These are phyloP conservation scores for Casuarina cunninghamiana DNA, from an alignment of 306 rosid species.

Conservation along the genomic window DNA sequence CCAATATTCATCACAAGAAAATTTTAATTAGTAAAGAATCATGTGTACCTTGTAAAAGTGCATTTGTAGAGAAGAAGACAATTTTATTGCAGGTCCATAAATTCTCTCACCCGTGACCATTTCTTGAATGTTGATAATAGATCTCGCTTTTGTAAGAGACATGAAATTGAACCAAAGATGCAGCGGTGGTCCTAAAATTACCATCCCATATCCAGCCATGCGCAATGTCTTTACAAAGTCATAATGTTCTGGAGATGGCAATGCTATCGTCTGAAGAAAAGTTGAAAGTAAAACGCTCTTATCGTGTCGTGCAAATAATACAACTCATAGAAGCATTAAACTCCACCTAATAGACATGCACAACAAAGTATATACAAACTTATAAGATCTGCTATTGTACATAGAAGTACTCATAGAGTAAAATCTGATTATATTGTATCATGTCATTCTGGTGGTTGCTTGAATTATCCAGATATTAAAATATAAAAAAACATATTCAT, in stretches of 20 bases:
- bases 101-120: constrained; percentile 75
- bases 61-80: too few relatives aligned
- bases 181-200: constrained; percentile 80
- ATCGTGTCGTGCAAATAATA: background rate
- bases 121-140: constrained; percentile 71
- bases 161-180: constrained; percentile 94
- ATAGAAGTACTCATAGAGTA: background rate
- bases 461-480: background rate
- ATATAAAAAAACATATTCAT: background rate
- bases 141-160: constrained; percentile 78
- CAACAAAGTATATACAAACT: background rate
- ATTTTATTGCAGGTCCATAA: too few relatives aligned
- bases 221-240: constrained; percentile 74
- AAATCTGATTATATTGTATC: background rate
- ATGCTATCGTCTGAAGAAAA: constrained; percentile 53
- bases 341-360: background rate
- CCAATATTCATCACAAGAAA: too few relatives aligned
- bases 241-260: constrained; percentile 43
- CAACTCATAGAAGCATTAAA: background rate
- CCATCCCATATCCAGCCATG: constrained; percentile 86
- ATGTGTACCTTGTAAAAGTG: too few relatives aligned
- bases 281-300: background rate
- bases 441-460: background rate
- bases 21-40: too few relatives aligned
- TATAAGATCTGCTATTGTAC: background rate